Base-by-base conservation (phyloP, 495 filamentous ascomycete species). In the Podospora comata region DNA sequence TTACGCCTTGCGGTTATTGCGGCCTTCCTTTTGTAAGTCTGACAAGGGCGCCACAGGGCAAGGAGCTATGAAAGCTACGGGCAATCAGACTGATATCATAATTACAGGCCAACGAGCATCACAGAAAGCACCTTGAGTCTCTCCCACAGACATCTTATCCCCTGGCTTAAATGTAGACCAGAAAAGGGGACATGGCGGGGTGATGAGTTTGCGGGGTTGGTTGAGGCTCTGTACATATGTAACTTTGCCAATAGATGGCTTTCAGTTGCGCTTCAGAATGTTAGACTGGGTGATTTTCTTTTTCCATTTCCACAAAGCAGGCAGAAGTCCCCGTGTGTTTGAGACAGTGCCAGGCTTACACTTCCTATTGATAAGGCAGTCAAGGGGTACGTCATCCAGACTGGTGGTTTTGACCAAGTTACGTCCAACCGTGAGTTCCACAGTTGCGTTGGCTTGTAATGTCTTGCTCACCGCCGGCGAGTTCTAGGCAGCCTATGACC, bases 11-110 rank as follows among this genome's bases (percentile, higher is more conserved):
- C 83, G 88, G 84, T 68, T 99, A 99, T 82, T 99, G 95, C 77
- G 95, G 95, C n/a, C 75, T 94, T 72, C 95, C 96, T 71, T 99
- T 89, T 76, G 95, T 97, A 84, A 76, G 94, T 88, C 54, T 20
- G 26, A 9, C 39, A 11, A 1, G 7, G 9, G 9, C 2, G 2
- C 9, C 9, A 48, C 7, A 11, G 9, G 13, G 39, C 39, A 2
- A 16, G 39, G 9, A 11, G 39, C 7, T 48, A 48, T 2, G 9
- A 2, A 48, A 13, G 39, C 32, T 53, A 5, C 27, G 13, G 66
- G 53, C 7, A n/a, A 9, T 23, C 56, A 20, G 16, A 34, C 53
- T 57, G 34, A 11, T 66, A 62, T 53, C 9, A 23, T 27, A 16
- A 44, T 58, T 57, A 1, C 26, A 97, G 93, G 94, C 94, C 66